Conservation (phyloP, 345 rosid genomes). For the Crucihimalaya himalaica region DNA sequence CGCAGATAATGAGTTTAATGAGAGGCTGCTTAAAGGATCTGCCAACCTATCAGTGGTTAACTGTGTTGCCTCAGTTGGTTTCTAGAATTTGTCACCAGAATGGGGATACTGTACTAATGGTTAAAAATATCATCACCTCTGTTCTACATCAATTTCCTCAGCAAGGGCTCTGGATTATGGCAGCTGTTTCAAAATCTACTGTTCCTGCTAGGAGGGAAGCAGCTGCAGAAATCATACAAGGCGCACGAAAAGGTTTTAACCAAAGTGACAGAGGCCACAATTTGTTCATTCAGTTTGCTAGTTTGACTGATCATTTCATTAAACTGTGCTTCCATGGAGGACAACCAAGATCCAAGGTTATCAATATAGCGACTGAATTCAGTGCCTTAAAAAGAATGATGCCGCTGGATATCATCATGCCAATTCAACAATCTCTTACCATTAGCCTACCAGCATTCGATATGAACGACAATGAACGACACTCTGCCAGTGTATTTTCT, state of each 20-base stretch:
- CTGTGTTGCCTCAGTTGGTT: conserved; percentile 91
- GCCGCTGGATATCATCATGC: conserved; percentile 92
- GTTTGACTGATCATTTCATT: conserved; percentile 85
- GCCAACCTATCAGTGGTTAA: conserved; percentile 94
- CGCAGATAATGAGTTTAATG: conserved; percentile 81
- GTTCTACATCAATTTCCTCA: conserved; percentile 92
- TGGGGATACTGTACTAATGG: conserved; percentile 74
- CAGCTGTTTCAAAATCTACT: conserved; percentile 94
- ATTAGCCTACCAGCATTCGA: conserved; percentile 73
- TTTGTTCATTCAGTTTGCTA: conserved; percentile 87
- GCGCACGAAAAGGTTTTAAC: conserved; percentile 74
- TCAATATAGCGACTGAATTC: conserved; percentile 90
- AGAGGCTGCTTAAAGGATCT: conserved; percentile 95
- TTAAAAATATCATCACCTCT: conserved; percentile 74
- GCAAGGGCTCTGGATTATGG: conserved; percentile 94
- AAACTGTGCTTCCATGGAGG: conserved; percentile 89
- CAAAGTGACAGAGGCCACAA: conserved; percentile 72
- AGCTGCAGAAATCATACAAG: conserved; percentile 90
- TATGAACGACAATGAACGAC: conserved; percentile 47
- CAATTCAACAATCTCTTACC: conserved; percentile 91
- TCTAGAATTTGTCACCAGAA: conserved; percentile 98
- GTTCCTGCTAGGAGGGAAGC: conserved; percentile 94
- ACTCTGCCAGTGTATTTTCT: conserved; percentile 69
- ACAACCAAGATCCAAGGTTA: conserved; percentile 71
- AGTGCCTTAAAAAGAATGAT: conserved; percentile 98